Evolutionary conservation across 495 filamentous ascomycete genomes (phyloP), one percentile per base, ranked within the genome.

Genomic region (Jackrogersella minutella): DNA sequence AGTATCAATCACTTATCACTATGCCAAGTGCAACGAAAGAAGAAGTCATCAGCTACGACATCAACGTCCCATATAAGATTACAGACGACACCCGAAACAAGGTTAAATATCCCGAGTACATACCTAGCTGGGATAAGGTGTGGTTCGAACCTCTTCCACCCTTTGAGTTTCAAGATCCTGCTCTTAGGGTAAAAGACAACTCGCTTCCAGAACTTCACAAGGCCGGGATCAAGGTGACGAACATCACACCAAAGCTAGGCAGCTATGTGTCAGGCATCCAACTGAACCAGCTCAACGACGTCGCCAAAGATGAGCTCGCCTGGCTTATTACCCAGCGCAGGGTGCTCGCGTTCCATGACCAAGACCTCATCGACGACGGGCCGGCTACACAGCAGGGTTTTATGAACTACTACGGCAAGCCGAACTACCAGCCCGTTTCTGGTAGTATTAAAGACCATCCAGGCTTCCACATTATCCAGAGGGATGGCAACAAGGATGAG

Each of bases 21-120:
- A 44, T 44, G 41, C 41, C 41, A 24, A 44, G 41, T n/a, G 10
- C 13, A 44, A 44, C 41, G 5, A 44, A 44, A n/a, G 41, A 44
- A 21, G 41, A 44, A 3, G 41, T 44, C 21, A 44, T 44, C 41
- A 44, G 41, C 41, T 44, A 44, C 41, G 41, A 44, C 41, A 44
- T 44, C 41, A 44, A 44, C 5, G 41, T 44, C 21, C 41, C 41
- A 13, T 44, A 44, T 21, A 44, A 44, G 21, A 44, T 44, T n/a
- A 44, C 41, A n/a, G 41, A 44, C 21, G 41, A 44, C 21, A 44
- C 41, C 10, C 41, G 41, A 21, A 44, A 10, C 41, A 44, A 44
- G 10, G 41, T 44, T 2, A 44, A 44, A 21, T 44, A 44, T 21
- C 41, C 41, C 19, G 41, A 44, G 10, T 44, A 44, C 19, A 44